phyloP scores from a whole-genome alignment of 768 basidiomycete genomes.

The Infundibulicybe gibba region DNA sequence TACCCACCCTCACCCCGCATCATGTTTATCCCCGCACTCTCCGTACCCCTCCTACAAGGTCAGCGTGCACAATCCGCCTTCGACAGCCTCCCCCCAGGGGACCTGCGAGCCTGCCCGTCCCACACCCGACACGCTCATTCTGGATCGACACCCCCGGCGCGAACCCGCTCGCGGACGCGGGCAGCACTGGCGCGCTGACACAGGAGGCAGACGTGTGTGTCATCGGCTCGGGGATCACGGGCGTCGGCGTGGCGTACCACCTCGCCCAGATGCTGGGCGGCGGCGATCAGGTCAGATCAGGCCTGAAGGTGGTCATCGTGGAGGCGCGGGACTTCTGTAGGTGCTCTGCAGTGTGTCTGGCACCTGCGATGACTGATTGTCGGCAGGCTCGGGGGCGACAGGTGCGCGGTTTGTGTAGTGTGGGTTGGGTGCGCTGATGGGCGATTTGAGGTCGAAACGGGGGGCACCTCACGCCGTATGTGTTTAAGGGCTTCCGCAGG shows the following conservation, averaged over 20 bases:
- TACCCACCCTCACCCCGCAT: no score
- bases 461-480: constrained; percentile 61
- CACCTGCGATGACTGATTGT: not conserved
- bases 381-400: constrained; percentile 70
- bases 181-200: constrained; percentile 60
- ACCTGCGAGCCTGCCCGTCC: constrained; percentile 39
- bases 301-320: constrained; percentile 57
- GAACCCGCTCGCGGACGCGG: constrained; percentile 65
- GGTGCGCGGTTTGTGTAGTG: constrained; percentile 33
- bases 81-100: no score
- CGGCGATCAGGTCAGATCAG: constrained; percentile 7
- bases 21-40: no score
- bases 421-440: not conserved
- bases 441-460: constrained; percentile 63
- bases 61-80: no score
- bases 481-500: constrained; percentile 41
- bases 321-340: constrained; percentile 86
- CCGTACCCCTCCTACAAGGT: not conserved
- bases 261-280: constrained; percentile 36
- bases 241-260: constrained; percentile 73
- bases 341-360: constrained; percentile 19
- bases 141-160: constrained; percentile 62
- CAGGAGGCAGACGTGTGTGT: constrained; percentile 68
- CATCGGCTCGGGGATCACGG: constrained; percentile 79
- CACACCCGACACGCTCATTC: constrained; percentile 67